Evolutionary conservation across 305 asterid genomes (phyloP).

Genomic region (Fraxinus latifolia): DNA sequence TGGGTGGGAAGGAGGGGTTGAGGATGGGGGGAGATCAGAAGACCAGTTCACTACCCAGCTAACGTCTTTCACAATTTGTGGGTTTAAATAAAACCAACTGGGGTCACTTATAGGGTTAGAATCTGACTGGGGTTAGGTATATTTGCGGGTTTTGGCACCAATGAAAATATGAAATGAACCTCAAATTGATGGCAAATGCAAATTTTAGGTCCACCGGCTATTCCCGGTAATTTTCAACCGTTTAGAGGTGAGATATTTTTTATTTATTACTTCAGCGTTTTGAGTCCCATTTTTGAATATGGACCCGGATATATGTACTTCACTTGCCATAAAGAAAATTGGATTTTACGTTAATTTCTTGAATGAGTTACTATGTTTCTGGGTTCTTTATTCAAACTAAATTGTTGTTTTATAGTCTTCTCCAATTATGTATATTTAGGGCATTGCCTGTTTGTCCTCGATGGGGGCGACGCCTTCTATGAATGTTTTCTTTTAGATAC

Average conservation of each 20-base stretch:
- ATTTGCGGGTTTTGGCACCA: conserved; percentile 23
- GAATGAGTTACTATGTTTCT: neutral
- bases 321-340: neutral
- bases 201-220: conserved; percentile 32
- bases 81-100: conserved; percentile 63
- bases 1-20: neutral
- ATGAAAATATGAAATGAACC: conserved; percentile 73
- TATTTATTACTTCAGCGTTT: neutral
- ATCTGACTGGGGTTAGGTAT: conserved; percentile 66
- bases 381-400: neutral
- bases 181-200: conserved; percentile 64
- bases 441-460: neutral
- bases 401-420: neutral
- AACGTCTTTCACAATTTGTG: conserved; percentile 40
- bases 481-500: neutral
- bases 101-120: conserved; percentile 52
- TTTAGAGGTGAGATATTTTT: neutral
- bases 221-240: conserved; percentile 33
- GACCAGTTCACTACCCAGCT: conserved; percentile 44
- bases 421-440: neutral
- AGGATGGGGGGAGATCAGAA: conserved; percentile 28
- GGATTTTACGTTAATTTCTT: neutral
- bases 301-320: neutral
- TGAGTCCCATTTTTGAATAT: neutral
- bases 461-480: neutral